Percentiles rank a stretch among this genome's conserved stretches.
Conservation (phyloP, 192 early-diverging fungal species). For the Coemansia sp. region DNA sequence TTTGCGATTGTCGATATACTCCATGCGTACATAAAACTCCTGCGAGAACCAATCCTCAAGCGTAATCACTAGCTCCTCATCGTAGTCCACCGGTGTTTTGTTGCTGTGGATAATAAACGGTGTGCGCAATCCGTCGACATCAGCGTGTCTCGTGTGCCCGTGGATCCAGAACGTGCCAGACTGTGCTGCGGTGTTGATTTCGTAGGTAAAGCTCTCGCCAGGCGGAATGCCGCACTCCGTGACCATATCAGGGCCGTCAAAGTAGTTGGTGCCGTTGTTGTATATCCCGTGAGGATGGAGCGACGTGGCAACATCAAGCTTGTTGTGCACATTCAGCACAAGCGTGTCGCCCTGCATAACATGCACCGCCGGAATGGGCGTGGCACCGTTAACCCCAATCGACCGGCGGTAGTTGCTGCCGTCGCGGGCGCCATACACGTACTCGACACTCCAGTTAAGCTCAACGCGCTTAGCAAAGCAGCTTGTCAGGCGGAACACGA, state of each 20-base stretch:
- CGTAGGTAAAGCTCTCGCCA: conserved; percentile 60
- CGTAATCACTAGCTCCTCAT: conserved; percentile 58
- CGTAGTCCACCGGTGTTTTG: conserved; percentile 52
- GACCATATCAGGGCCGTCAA: conserved; percentile 61
- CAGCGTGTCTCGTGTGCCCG: conserved; percentile 59
- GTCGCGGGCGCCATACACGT: background rate
- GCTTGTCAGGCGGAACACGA: background rate
- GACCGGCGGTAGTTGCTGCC: background rate
- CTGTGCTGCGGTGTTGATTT: conserved; percentile 46
- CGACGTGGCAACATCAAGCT: background rate
- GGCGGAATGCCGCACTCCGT: conserved; percentile 72
- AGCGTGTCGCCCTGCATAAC: background rate
- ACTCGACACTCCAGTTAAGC: background rate
- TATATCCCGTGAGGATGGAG: background rate
- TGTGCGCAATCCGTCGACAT: conserved; percentile 69
- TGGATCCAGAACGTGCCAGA: conserved; percentile 79
- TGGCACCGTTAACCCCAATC: background rate
- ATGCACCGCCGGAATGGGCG: background rate
- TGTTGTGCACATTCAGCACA: background rate
- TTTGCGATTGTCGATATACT: conserved; percentile 33
- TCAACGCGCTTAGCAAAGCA: background rate
- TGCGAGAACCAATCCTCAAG: conserved; percentile 63
- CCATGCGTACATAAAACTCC: conserved; percentile 25
- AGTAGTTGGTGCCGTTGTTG: conserved; percentile 50
- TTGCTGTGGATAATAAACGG: conserved; percentile 62